Base-by-base conservation (phyloP, 1,284 basidiomycete genomes). In the Microbotryum saponariae region DNA sequence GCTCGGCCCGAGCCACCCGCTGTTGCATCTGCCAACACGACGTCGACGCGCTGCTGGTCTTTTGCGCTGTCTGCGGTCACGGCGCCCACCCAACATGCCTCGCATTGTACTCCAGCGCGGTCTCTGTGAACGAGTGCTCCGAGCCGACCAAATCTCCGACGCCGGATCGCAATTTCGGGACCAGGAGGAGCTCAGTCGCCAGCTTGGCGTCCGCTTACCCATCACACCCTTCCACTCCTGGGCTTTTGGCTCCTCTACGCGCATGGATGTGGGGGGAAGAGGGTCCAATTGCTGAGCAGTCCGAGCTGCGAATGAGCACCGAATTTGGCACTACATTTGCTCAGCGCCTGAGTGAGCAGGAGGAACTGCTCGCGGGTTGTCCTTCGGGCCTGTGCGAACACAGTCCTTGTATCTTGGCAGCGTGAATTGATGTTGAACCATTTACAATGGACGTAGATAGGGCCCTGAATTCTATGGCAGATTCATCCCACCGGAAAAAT, bases 1-100 rank as follows among this genome's bases (percentile, higher is more conserved):
- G 67, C 45, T 25, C 45, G 4, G 27, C 33, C 7, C 49, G 46
- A 10, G 37, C 56, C 29, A 62, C 65, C 10, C 46, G 51, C 9
- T 69, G 66, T 58, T 64, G 65, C 25, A 54, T 69, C 18, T 69
- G 67, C 16, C 67, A 69, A 25, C 63, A 54, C 29, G n/a, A 60
- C 33, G 60, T 62, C 6, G 45, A 44, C 18, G 57, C 59, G 14
- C 51, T 67, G n/a, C 58, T 60, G 58, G 23, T 65, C 6, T 57
- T 63, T n/a, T 67, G 68, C 54, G 61, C 58, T 2, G 37, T 48
- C 10, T 69, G 68, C 46, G 68, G 68, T 3, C 68, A 69, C 29
- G 68, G 65, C 18, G 63, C 63, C 1, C 68, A 69, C 48, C 52
- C 60, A 1, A 44, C 37, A 4, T 69, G 68, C 46, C 61, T 67